Evolutionary conservation across 2,329 filamentous ascomycete species (phyloP), one percentile per base, ranked within the genome.

Genomic region (Alternaria ventricosa): DNA sequence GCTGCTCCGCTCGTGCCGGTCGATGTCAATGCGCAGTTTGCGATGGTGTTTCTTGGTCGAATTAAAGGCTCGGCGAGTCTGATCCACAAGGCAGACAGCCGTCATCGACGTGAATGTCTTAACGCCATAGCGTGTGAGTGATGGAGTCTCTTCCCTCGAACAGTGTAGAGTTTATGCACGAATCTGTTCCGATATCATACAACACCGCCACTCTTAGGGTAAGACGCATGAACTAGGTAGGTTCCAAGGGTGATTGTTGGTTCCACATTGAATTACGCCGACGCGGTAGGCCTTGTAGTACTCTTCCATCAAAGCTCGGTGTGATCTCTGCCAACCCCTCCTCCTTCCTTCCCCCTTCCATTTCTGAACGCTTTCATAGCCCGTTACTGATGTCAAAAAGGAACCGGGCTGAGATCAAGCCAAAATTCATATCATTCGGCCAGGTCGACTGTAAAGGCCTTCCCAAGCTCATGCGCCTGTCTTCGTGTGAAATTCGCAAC

Each of bases 1-100:
- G 23, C 23, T 25, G 23, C 23, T 25, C 44, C n/a, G 44, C 18
- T 46, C 18, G 18, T 46, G 44, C 44, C 20, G 44, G 44, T 46
- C n/a, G 44, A 46, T 46, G 44, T 46, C 9, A 46, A 46, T 46
- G 44, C 44, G 44, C 18, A 46, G 44, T 46, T 46, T 46, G 44
- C 44, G n/a, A 46, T 46, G 44, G 18, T 3, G 44, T 22, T 46
- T 46, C 23, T 6, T 25, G 23, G 33, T 57, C 23, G 44, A 49
- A 49, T 57, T n/a, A 49, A 57, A 57, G 43, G 25, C 15, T 57
- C 25, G 27, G 55, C 27, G 27, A 49, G 55, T 57, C 55, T 57
- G 23, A 49, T 57, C 44, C 33, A 57, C 27, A 57, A 57, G n/a
- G 44, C 44, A 57, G 44, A 57, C 27, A 57, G 13, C 25, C 27